Conservation (phyloP, 306 rosid genomes). For the Acacia melanoxylon region DNA sequence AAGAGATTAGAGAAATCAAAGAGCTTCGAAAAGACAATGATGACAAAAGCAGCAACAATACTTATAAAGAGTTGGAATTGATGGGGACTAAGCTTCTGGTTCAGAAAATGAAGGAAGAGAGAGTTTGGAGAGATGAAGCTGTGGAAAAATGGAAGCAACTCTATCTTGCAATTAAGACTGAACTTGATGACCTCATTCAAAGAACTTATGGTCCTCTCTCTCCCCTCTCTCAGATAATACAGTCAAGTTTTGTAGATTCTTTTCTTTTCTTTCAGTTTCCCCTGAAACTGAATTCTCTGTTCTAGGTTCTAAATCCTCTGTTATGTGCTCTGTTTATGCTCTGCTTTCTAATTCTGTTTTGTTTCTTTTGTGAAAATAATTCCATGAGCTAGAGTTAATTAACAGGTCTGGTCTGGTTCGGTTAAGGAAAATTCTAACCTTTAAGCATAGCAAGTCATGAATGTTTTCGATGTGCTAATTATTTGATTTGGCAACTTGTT, state of each 20-base stretch:
- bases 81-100: slow-evolving; percentile 55
- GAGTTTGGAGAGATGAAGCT: slow-evolving; percentile 79
- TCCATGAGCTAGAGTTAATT: background rate
- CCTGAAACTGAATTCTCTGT: background rate
- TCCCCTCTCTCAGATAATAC: background rate
- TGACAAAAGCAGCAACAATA: background rate
- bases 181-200: slow-evolving; percentile 92
- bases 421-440: background rate
- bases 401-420: slow-evolving; percentile 2
- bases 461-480: background rate
- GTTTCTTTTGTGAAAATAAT: background rate
- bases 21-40: background rate
- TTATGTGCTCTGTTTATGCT: no score
- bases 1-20: slow-evolving; percentile 50
- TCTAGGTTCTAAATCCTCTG: background rate
- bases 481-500: background rate
- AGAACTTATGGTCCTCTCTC: slow-evolving; percentile 62
- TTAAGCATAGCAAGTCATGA: background rate
- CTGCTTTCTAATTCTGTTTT: background rate
- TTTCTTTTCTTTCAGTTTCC: background rate
- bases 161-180: slow-evolving; percentile 79
- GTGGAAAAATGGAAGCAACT: slow-evolving; percentile 96
- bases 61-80: slow-evolving; percentile 51
- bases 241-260: background rate
- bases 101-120: slow-evolving; percentile 74